Evolutionary conservation across 495 filamentous ascomycete species (phyloP).

Genomic region (Neurospora sp.): DNA sequence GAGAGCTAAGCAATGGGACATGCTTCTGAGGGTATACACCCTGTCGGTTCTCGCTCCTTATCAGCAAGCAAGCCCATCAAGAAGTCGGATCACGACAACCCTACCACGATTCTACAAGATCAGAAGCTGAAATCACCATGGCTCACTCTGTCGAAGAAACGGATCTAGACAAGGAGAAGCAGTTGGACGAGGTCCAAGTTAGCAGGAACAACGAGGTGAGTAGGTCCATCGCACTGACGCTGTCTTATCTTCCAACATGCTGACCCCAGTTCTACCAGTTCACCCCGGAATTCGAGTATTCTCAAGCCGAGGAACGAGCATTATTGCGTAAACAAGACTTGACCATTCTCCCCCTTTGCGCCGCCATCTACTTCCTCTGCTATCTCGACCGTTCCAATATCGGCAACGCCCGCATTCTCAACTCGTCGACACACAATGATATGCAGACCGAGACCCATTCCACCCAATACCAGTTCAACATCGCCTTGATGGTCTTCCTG

Average conservation of each 20-base stretch:
- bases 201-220: background rate
- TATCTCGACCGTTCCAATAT: conserved; percentile 62
- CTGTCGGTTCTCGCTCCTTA: background rate
- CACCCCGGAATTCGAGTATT: conserved; percentile 9
- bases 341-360: conserved; percentile 48
- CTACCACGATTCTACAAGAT: background rate
- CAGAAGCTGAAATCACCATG: background rate
- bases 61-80: background rate
- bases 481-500: conserved; percentile 63
- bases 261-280: background rate
- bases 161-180: background rate
- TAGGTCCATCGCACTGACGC: too few relatives aligned
- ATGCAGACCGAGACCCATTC: conserved; percentile 53
- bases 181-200: background rate
- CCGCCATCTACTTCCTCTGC: conserved; percentile 53
- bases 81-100: background rate
- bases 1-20: background rate
- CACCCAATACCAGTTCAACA: conserved; percentile 54
- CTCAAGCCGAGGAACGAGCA: conserved; percentile 18
- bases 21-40: background rate
- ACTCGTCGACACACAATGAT: conserved; percentile 48
- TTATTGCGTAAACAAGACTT: conserved; percentile 52
- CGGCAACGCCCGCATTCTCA: conserved; percentile 58
- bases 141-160: background rate
- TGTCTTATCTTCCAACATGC: too few relatives aligned